A percentile compares a stretch with the other conserved stretches of the same genome.
Conservation (phyloP, 1,284 basidiomycete species). For the Trichosporon asahii region DNA sequence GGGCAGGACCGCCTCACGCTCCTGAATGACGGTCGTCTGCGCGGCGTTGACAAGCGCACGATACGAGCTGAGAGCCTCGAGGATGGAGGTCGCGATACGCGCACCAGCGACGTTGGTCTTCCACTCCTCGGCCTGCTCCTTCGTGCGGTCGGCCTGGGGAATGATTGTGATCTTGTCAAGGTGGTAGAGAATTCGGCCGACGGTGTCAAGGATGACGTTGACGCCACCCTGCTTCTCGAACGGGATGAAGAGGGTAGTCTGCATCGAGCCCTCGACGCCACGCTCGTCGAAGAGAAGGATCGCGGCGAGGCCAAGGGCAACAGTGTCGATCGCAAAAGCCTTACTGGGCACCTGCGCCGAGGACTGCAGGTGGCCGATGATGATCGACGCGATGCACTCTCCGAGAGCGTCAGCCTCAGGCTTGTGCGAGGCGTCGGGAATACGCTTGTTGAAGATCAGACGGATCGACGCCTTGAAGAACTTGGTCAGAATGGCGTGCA, state of each 20-base stretch:
- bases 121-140: constrained; percentile 60
- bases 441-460: constrained; percentile 72
- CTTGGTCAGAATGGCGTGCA: constrained; percentile 72
- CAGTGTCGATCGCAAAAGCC: constrained; percentile 57
- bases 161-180: constrained; percentile 55
- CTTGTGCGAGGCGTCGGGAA: constrained; percentile 70
- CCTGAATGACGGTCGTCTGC: constrained; percentile 60
- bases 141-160: constrained; percentile 59
- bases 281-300: constrained; percentile 81
- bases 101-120: constrained; percentile 15
- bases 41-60: constrained; percentile 78
- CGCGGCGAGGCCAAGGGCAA: constrained; percentile 69
- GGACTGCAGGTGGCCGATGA: constrained; percentile 66
- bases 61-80: constrained; percentile 72
- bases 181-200: constrained; percentile 59
- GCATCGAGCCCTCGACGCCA: constrained; percentile 66
- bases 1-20: constrained; percentile 23
- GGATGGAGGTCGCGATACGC: constrained; percentile 62
- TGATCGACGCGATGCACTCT: constrained; percentile 64
- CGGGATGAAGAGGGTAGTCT: constrained; percentile 74
- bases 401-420: constrained; percentile 72
- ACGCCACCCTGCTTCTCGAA: constrained; percentile 74
- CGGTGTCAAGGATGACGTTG: constrained; percentile 63
- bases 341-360: constrained; percentile 22
- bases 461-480: constrained; percentile 91